Percentiles rank a stretch among this genome's conserved stretches.
Evolutionary conservation across 2,329 filamentous ascomycete genomes (phyloP).

Genomic region (Aspergillus texensis): DNA sequence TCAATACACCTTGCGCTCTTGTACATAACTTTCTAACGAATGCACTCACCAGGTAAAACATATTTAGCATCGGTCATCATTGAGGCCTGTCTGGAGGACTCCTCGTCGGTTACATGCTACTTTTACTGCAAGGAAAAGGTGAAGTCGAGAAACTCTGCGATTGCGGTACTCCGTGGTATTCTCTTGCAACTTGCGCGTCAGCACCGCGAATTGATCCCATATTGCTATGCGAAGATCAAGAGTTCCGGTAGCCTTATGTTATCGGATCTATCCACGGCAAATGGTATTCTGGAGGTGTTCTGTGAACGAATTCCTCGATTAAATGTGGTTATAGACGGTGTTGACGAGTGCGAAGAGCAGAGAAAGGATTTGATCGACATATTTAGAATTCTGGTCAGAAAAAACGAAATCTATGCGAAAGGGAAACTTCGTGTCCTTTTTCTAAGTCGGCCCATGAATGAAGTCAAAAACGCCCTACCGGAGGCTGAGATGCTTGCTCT

Average conservation of each 20-base stretch:
- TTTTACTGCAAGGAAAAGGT: slow-evolving; percentile 11
- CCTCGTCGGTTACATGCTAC: slow-evolving; percentile 1
- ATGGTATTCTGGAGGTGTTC: slow-evolving; percentile 8
- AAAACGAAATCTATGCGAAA: neutral
- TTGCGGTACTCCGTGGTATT: slow-evolving; percentile 4
- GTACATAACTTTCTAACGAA: neutral
- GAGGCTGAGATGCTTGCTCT: slow-evolving; percentile 5
- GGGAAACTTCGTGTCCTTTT: slow-evolving; percentile 9
- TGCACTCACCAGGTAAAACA: neutral
- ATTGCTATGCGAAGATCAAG: slow-evolving; percentile 7
- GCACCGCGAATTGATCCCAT: slow-evolving; percentile 7
- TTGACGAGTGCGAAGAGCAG: slow-evolving; percentile 11
- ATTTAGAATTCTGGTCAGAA: slow-evolving; percentile 9
- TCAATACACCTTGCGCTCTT: neutral
- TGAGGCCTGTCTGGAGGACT: neutral
- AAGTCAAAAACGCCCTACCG: slow-evolving; percentile 8
- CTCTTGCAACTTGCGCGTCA: slow-evolving; percentile 5
- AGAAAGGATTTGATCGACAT: slow-evolving; percentile 7
- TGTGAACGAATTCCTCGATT: slow-evolving; percentile 7
- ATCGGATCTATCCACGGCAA: slow-evolving; percentile 1
- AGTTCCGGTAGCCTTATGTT: neutral
- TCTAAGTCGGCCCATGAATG: slow-evolving; percentile 4
- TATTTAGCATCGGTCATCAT: neutral
- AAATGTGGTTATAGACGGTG: slow-evolving; percentile 10
- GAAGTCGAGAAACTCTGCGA: neutral